Base-by-base conservation (phyloP, 805 yeast species). In the Yamadazyma scolyti region DNA sequence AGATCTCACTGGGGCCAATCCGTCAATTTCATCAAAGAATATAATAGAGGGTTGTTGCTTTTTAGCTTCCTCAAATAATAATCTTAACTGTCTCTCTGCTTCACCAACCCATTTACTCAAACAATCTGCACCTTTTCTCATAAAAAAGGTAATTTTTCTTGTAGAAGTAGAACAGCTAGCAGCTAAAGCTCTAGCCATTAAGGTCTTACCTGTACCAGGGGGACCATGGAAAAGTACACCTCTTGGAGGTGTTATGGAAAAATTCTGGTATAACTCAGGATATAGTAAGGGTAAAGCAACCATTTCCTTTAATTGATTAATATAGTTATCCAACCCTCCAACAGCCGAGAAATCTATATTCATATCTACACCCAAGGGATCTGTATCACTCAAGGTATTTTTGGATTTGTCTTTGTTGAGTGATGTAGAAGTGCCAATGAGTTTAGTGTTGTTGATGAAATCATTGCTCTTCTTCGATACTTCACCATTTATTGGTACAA, bases 21-120 rank as follows among this genome's bases (percentile, higher is more conserved):
- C 98, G 60, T 93, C 98, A 39, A 93, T 90, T 65, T 93, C 98
- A 63, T 93, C 98, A 52, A 93, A 93, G 56, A 93, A 93, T 10
- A 93, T 93, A 34, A 93, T 90, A 6, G 95, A 77, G 2, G 98
- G 98, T 58, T 93, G 98, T 46, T 88, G 89, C 42, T 85, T 87
- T 47, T 82, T 83, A 1, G 98, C 98, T 58, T 93, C 97, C 60
- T 93, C 97, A 54, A 93, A 93, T 34, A 93, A 61, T 25, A 90
- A 64, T 37, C 98, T 66, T 39, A 93, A 65, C 55, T 93, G 97
- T 43, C 98, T 72, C 59, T 93, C 98, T 5, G 97, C 97, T 58
- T 93, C 98, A 48, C 98, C 98, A 3, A 93, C 97, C 98, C 98
- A 93, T 62, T 93, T 93, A 26, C 96, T 85, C 46, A 93, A 65